These are phyloP conservation scores for Teunomyces atbi DNA, from an alignment of 805 yeast species.

Conservation along the genomic window DNA sequence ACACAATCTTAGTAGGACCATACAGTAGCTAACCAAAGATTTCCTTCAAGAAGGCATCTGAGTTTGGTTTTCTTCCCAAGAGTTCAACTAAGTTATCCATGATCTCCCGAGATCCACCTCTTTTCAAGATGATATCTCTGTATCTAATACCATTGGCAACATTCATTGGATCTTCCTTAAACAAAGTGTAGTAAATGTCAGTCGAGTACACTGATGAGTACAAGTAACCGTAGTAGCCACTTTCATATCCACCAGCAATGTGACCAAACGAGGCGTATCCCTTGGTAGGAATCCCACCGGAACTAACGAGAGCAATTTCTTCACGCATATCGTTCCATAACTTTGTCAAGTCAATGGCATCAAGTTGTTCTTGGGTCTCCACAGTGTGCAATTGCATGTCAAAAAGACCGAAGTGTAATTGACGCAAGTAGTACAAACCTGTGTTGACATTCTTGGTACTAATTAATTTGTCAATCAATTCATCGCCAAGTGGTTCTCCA, in stretches of 20 bases:
- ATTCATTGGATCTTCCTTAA: constrained; percentile 67
- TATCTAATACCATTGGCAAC: constrained; percentile 60
- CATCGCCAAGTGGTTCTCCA: constrained; percentile 56
- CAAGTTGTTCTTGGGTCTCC: constrained; percentile 39
- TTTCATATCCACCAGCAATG: constrained; percentile 77
- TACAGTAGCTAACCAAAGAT: constrained; percentile 24
- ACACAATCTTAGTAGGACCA: neutral
- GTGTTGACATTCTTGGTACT: constrained; percentile 73
- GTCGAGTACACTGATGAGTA: constrained; percentile 86
- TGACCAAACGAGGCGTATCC: constrained; percentile 82
- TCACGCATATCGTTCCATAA: constrained; percentile 68
- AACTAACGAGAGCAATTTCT: constrained; percentile 56
- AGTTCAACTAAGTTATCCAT: constrained; percentile 61
- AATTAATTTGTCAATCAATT: constrained; percentile 55
- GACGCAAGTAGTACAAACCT: constrained; percentile 69
- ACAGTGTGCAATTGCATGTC: constrained; percentile 70
- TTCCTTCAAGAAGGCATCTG: constrained; percentile 70
- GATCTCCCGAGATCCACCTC: constrained; percentile 75
- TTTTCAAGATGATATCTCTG: constrained; percentile 64
- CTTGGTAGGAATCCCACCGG: constrained; percentile 53
- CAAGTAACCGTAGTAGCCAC: constrained; percentile 83
- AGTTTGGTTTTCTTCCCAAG: constrained; percentile 73
- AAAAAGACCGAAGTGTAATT: constrained; percentile 73
- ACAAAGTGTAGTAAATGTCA: constrained; percentile 73
- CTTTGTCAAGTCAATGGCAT: constrained; percentile 45